Conservation (phyloP, 192 early-diverging fungal species). For the Diversispora epigaea region DNA sequence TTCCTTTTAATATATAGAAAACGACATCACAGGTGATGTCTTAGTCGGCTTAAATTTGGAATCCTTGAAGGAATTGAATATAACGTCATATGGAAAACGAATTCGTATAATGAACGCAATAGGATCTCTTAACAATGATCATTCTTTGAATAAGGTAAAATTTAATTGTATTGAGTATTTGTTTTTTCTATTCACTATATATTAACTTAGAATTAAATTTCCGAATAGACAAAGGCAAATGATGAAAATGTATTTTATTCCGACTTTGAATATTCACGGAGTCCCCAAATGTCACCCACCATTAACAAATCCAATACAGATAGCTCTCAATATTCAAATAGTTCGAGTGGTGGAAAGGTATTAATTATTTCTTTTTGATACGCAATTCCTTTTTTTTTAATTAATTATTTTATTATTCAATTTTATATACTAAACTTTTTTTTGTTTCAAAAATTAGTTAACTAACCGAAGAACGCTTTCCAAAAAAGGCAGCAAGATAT, state of each 20-base stretch:
- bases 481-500: background rate
- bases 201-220: too few relatives aligned
- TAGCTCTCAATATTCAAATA: too few relatives aligned
- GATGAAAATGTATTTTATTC: too few relatives aligned
- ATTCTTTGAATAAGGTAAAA: background rate
- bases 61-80: slow-evolving; percentile 65
- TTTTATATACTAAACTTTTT: too few relatives aligned
- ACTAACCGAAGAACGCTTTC: background rate
- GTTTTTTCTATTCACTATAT: background rate
- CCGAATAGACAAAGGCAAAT: too few relatives aligned
- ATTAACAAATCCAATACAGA: too few relatives aligned
- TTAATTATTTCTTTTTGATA: too few relatives aligned
- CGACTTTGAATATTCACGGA: too few relatives aligned
- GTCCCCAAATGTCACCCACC: too few relatives aligned
- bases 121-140: slow-evolving; percentile 42
- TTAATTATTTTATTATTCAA: too few relatives aligned
- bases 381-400: too few relatives aligned
- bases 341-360: too few relatives aligned
- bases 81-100: slow-evolving; percentile 62
- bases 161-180: background rate
- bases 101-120: slow-evolving; percentile 69
- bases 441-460: background rate
- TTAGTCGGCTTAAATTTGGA: slow-evolving; percentile 62
- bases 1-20: slow-evolving; percentile 42
- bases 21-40: slow-evolving; percentile 67